Evolutionary conservation across 2,329 filamentous ascomycete species (phyloP).

Genomic region (Fonsecaea pedrosoi): DNA sequence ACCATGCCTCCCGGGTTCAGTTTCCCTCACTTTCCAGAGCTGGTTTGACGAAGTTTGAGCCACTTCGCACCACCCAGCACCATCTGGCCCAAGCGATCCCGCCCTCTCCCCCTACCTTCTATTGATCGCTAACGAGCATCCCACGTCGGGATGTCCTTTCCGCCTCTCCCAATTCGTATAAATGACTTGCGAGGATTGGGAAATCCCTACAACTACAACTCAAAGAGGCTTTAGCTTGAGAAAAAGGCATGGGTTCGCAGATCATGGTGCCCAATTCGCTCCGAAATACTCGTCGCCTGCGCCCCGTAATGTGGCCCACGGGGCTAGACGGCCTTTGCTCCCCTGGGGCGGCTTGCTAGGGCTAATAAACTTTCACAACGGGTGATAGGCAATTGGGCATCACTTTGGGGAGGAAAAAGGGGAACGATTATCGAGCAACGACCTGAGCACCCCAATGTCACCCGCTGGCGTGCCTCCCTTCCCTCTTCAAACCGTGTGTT

Average conservation of each 20-base stretch:
- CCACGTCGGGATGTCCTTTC: slow-evolving; percentile 1
- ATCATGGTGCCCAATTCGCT: slow-evolving; percentile 27
- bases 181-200: slow-evolving; percentile 1
- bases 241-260: slow-evolving; percentile 15
- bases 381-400: slow-evolving; percentile 19
- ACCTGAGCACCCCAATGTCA: background rate
- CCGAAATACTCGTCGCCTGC: slow-evolving; percentile 12
- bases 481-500: background rate
- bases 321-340: slow-evolving; percentile 9
- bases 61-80: slow-evolving; percentile 19
- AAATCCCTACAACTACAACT: slow-evolving; percentile 2
- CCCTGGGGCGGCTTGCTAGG: slow-evolving; percentile 6
- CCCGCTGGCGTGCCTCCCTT: background rate
- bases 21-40: slow-evolving; percentile 14
- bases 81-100: slow-evolving; percentile 19
- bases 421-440: slow-evolving; percentile 10
- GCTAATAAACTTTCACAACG: slow-evolving; percentile 4
- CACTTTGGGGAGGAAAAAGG: slow-evolving; percentile 18
- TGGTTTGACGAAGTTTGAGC: slow-evolving; percentile 28
- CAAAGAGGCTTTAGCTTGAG: slow-evolving; percentile 6
- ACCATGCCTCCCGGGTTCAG: slow-evolving; percentile 22
- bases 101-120: slow-evolving; percentile 10
- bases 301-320: slow-evolving; percentile 5
- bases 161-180: slow-evolving; percentile 8
- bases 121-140: slow-evolving; percentile 15